Base-by-base conservation (phyloP, 2,329 filamentous ascomycete genomes). In the Ophiostoma sp. region DNA sequence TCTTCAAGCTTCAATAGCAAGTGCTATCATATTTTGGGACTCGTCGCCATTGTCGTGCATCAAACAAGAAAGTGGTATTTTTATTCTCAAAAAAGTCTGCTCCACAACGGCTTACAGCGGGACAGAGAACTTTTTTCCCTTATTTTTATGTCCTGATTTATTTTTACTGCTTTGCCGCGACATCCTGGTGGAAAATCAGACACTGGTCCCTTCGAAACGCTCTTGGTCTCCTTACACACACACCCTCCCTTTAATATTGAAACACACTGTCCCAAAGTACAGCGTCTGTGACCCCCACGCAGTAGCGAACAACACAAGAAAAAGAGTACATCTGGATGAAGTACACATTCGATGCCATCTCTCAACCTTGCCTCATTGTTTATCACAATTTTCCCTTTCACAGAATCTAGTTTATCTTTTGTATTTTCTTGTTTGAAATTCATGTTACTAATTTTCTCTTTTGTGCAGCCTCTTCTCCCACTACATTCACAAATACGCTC, bases 381-480 rank as follows among this genome's bases (percentile, higher is more conserved):
- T 33, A 68, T 69, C 45, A 52, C 28, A 52, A 17, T 28, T 22
- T 2, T 19, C 15, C 8, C n/a, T 33, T 52, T 22, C 11, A 45
- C 8, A 7, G 22, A 19, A 15, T 48, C n/a, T 33, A 39, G 39
- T 48, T 12, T 36, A 45, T 68, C 28, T 15, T 63, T 68, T 22
- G 48, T n/a, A 50, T 25, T 63, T 64, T 11, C 39, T 22, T 31
- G 33, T 25, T 11, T 48, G 31, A 70, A 9, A 31, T 33, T 8
- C 8, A 9, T 22, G 25, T 68, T 50, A 63, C 64, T 69, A 63
- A 69, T 28, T 3, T 12, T 66, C 19, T 19, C 5, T 31, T 22
- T 25, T 31, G 3, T 22, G 5, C 81, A 92, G 87, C 83, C 85
- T 87, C 74, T 82, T 92, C 76, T 90, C 88, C 71, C 83, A 90